Evolutionary conservation across 345 rosid genomes (phyloP), one percentile per base, ranked within the genome.

Genomic region (Eutrema japonicum): DNA sequence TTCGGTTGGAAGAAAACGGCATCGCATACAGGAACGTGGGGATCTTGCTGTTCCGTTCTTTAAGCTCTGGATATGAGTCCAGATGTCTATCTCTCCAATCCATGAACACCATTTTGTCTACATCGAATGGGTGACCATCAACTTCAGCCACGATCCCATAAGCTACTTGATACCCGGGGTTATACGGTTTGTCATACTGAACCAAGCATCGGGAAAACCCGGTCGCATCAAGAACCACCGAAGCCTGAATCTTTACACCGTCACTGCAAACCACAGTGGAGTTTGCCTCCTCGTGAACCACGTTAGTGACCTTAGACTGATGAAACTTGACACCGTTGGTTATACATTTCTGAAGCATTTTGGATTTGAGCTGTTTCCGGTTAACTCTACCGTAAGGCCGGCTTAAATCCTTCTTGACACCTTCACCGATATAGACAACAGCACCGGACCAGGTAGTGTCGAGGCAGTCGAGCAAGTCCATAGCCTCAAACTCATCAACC

Each of bases 391-490:
- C 99, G 54, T 95, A 92, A 41, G 99, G 99, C 64, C 99, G 82
- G 57, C 50, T 79, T 4, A 95, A 87, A 72, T 87, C 81, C 81
- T 95, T 91, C 78, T 80, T 77, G 1, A 77, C 62, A 10, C 82
- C 73, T 10, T 94, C 93, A 61, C 86, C 71, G 4, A 86, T 74
- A 60, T 84, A 84, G 45, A 95, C 96, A 73, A 86, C 96, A 40
- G 99, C 99, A 75, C 96, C 97, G 16, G 93, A 87, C 96, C 99
- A 95, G 12, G 93, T 89, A 18, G 96, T 86, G 68, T 94, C 98
- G 5, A 95, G 97, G 78, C 96, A 95, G 45, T 95, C 99, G 10
- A 95, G 89, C 70, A 95, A 81, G 82, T 90, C 96, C 99, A 95
- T 88, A 68, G 96, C 97, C 76, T 90, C 97, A 67, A 95, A 95